Evolutionary conservation across 2,329 filamentous ascomycete genomes (phyloP).

Genomic region (Fusarium verrucosum): DNA sequence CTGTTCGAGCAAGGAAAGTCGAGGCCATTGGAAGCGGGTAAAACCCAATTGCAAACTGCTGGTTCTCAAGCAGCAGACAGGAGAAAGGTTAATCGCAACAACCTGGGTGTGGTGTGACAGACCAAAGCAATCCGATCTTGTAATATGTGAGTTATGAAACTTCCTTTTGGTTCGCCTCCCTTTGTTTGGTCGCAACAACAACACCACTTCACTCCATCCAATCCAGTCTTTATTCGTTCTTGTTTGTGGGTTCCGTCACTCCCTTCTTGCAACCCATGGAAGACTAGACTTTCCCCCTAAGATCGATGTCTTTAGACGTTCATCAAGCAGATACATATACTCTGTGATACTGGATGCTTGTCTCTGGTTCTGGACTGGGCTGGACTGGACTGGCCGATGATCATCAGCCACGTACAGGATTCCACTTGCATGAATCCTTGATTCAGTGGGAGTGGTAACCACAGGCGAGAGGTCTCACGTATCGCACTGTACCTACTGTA

Average conservation of each 20-base stretch:
- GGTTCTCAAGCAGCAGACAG: not conserved
- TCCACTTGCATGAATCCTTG: constrained; percentile 32
- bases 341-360: constrained; percentile 15
- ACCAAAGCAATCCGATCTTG: constrained; percentile 16
- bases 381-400: constrained; percentile 20
- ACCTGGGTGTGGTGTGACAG: constrained; percentile 11
- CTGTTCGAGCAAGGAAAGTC: constrained; percentile 2
- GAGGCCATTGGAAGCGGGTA: constrained; percentile 18
- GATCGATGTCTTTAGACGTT: not conserved
- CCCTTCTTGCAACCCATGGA: constrained; percentile 4
- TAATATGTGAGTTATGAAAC: constrained; percentile 38
- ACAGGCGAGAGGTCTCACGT: constrained; percentile 31
- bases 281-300: not conserved
- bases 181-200: constrained; percentile 17
- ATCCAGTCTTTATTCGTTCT: not conserved
- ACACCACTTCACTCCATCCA: constrained; percentile 1
- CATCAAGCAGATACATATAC: constrained; percentile 2
- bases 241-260: constrained; percentile 11
- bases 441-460: constrained; percentile 19
- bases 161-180: constrained; percentile 20
- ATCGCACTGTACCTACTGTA: not conserved
- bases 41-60: constrained; percentile 9
- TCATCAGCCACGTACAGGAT: constrained; percentile 35
- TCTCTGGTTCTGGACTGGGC: not conserved
- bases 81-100: not conserved